These are phyloP conservation scores for Astrothelium subdiscretum DNA, from an alignment of 495 filamentous ascomycete species.

Conservation along the genomic window DNA sequence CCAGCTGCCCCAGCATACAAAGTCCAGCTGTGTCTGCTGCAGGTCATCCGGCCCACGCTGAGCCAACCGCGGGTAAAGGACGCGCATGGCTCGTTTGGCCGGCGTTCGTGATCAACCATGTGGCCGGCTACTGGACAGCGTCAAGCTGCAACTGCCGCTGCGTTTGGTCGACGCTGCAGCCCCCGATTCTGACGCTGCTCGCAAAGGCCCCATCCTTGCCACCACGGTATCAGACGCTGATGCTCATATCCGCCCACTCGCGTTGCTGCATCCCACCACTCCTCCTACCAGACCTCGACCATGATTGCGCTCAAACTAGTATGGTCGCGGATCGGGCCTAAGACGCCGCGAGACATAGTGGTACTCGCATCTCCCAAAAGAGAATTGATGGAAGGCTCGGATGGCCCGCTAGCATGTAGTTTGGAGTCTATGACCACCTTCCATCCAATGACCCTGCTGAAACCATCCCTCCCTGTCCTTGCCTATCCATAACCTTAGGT, in stretches of 20 bases:
- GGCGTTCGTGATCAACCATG: slow-evolving; percentile 2
- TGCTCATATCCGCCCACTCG: background rate
- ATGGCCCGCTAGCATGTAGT: background rate
- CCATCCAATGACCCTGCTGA: background rate
- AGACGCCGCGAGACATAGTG: background rate
- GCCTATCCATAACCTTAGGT: background rate
- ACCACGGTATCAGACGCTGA: slow-evolving; percentile 1
- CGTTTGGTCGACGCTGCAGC: background rate
- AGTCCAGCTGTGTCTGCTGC: slow-evolving; percentile 3
- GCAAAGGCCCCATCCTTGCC: background rate
- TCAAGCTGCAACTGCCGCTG: background rate
- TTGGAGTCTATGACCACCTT: background rate
- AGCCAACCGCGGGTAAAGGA: slow-evolving; percentile 3
- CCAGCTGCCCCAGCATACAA: background rate
- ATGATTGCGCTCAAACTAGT: background rate
- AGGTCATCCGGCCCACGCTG: background rate
- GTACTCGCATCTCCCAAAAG: background rate
- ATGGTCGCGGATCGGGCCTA: background rate
- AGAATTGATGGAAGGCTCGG: background rate
- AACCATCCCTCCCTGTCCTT: background rate
- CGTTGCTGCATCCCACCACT: background rate
- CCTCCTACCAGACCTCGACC: background rate
- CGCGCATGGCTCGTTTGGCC: slow-evolving; percentile 1
- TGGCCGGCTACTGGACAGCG: background rate
- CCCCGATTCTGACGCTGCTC: background rate